A percentile compares a stretch with the other conserved stretches of the same genome.
Conservation (phyloP, 2,329 filamentous ascomycete species). For the Elsinoe necatrix region DNA sequence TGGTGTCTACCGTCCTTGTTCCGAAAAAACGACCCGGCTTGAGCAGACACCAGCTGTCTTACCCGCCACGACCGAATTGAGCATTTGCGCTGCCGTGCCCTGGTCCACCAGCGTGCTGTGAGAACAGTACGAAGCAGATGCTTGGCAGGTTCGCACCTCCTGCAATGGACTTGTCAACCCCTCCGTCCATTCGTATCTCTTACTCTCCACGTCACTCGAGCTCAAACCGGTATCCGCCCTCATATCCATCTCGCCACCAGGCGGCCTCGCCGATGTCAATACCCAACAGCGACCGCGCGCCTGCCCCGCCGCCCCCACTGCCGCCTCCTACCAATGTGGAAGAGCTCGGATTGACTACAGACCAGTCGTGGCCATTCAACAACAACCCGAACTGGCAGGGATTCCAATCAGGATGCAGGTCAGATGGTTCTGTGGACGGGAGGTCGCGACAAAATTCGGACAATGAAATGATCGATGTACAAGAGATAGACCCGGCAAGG, state of each 20-base stretch:
- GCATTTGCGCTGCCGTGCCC: slow-evolving; percentile 11
- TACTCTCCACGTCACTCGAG: slow-evolving; percentile 33
- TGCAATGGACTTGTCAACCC: slow-evolving; percentile 22
- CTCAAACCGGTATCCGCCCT: slow-evolving; percentile 29
- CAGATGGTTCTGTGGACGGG: neutral
- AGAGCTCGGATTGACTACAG: slow-evolving; percentile 45
- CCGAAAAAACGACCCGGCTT: slow-evolving; percentile 11
- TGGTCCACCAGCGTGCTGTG: slow-evolving; percentile 12
- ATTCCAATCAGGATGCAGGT: slow-evolving; percentile 35
- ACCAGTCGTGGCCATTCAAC: slow-evolving; percentile 56
- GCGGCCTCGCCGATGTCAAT: slow-evolving; percentile 54
- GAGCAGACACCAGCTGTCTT: slow-evolving; percentile 16
- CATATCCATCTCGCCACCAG: slow-evolving; percentile 31
- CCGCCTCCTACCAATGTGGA: slow-evolving; percentile 55
- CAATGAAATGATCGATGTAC: neutral
- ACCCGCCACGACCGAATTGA: slow-evolving; percentile 15
- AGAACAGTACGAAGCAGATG: slow-evolving; percentile 6
- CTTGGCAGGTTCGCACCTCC: slow-evolving; percentile 12
- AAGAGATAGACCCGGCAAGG: slow-evolving; percentile 26
- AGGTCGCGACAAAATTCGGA: slow-evolving; percentile 8
- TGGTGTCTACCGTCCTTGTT: slow-evolving; percentile 4
- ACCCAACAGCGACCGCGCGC: slow-evolving; percentile 44
- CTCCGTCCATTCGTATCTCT: slow-evolving; percentile 30
- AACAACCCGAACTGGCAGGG: slow-evolving; percentile 44
- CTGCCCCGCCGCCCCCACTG: slow-evolving; percentile 50